A percentile compares a stretch with the other conserved stretches of the same genome.
Evolutionary conservation across 1,284 basidiomycete species (phyloP).

Genomic region (Cryptococcus amylolentus): DNA sequence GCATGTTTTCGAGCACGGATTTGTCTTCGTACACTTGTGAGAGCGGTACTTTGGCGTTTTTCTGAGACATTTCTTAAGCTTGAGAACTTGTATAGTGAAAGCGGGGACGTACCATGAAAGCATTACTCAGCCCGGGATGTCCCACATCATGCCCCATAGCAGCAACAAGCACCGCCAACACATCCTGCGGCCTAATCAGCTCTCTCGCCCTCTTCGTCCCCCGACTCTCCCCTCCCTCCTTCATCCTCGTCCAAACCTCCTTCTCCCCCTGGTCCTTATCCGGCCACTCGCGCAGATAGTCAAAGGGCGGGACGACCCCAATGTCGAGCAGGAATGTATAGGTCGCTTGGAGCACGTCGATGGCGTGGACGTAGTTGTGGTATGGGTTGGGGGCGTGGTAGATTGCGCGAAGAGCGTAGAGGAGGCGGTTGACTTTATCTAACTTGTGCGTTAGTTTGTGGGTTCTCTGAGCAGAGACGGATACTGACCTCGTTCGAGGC

Average conservation of each 20-base stretch:
- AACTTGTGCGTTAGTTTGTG: background rate
- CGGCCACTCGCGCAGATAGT: constrained; percentile 32
- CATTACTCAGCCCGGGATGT: constrained; percentile 86
- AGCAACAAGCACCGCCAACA: constrained; percentile 78
- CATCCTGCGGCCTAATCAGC: constrained; percentile 62
- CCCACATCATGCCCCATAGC: constrained; percentile 94
- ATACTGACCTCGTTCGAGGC: constrained; percentile 63
- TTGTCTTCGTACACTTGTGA: constrained; percentile 82
- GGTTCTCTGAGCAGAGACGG: background rate
- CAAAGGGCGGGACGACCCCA: constrained; percentile 72
- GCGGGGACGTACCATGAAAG: constrained; percentile 71
- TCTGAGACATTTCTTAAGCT: constrained; percentile 53
- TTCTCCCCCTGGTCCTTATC: background rate
- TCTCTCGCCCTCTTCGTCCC: constrained; percentile 43
- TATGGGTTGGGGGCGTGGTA: constrained; percentile 88
- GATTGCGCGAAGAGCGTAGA: constrained; percentile 75
- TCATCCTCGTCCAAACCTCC: constrained; percentile 31
- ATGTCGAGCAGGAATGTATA: constrained; percentile 76
- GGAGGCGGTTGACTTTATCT: constrained; percentile 66
- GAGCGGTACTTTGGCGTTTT: constrained; percentile 84
- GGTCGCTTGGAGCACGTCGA: constrained; percentile 88
- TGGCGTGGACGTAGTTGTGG: constrained; percentile 91
- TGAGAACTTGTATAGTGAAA: background rate
- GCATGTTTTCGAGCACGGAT: constrained; percentile 89
- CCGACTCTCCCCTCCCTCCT: constrained; percentile 20